Percentiles rank a stretch among this genome's conserved stretches.
Evolutionary conservation across 2,329 filamentous ascomycete species (phyloP).

Genomic region (Leptographium radiaticola): DNA sequence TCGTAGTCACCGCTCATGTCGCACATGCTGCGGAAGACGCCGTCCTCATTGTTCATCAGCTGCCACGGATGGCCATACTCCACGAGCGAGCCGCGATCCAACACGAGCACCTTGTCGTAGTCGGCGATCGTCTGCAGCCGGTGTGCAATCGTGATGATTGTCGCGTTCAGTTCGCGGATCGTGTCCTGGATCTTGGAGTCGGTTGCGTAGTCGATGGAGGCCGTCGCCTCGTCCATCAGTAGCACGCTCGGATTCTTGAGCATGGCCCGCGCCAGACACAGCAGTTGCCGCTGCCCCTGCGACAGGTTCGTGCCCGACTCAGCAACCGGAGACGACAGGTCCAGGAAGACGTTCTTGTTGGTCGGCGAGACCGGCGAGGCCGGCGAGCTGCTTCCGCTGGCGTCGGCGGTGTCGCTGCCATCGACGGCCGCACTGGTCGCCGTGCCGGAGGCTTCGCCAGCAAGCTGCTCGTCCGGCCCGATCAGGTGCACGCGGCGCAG

Average conservation of each 20-base stretch:
- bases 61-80: conserved; percentile 88
- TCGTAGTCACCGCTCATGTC: conserved; percentile 49
- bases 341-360: conserved; percentile 92
- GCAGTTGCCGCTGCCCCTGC: conserved; percentile 86
- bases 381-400: conserved; percentile 15
- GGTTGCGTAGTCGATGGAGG: conserved; percentile 92
- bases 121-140: conserved; percentile 93
- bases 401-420: conserved; percentile 4
- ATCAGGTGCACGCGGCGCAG: conserved; percentile 85
- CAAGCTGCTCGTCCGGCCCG: conserved; percentile 36
- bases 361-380: conserved; percentile 17
- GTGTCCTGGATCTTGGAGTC: conserved; percentile 95
- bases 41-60: conserved; percentile 57
- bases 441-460: background rate
- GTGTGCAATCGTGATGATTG: conserved; percentile 94
- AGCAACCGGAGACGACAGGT: conserved; percentile 68
- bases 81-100: conserved; percentile 77
- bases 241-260: conserved; percentile 84
- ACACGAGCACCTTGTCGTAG: conserved; percentile 91
- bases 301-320: conserved; percentile 92
- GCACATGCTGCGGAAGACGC: conserved; percentile 51
- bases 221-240: conserved; percentile 99
- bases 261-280: conserved; percentile 85
- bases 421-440: conserved; percentile 3
- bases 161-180: conserved; percentile 83